Evolutionary conservation across 352 stramenopile species (phyloP).

Genomic region (Phytopythium mirpurense): DNA sequence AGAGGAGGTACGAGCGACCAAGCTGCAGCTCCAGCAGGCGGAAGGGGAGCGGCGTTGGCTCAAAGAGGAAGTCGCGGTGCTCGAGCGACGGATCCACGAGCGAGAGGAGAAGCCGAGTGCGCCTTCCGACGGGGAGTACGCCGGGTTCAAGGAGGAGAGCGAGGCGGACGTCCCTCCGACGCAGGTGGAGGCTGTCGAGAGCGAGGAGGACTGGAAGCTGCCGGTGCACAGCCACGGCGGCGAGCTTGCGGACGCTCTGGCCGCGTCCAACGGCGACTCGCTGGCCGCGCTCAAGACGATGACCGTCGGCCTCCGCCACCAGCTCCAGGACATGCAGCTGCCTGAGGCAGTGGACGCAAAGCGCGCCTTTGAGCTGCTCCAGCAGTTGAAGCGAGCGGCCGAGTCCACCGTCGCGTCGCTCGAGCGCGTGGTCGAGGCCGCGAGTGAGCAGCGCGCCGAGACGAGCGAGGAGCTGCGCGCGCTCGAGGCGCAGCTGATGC

Average conservation of each 20-base stretch:
- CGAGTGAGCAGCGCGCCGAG: slow-evolving; percentile 28
- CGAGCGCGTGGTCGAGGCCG: slow-evolving; percentile 15
- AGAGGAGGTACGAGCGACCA: neutral
- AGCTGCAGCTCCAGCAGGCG: neutral
- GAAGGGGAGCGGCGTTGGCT: neutral
- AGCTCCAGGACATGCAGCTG: neutral
- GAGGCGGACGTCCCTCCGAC: neutral
- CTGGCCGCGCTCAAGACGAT: neutral
- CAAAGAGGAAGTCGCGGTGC: neutral
- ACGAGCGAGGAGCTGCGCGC: slow-evolving; percentile 40
- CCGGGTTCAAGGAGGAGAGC: slow-evolving; percentile 1
- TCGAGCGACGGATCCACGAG: neutral
- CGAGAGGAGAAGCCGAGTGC: neutral
- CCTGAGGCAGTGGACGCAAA: neutral
- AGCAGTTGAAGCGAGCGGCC: neutral
- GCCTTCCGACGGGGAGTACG: neutral
- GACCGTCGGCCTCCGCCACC: neutral
- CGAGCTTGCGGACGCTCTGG: neutral
- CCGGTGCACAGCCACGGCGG: neutral
- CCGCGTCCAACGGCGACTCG: neutral
- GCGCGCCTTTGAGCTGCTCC: neutral
- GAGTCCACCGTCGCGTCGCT: neutral
- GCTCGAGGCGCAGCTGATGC: slow-evolving; percentile 43
- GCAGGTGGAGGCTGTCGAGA: neutral
- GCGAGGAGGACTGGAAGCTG: neutral